A percentile compares a stretch with the other conserved stretches of the same genome.
These are phyloP conservation scores for Syzygium aromaticum DNA, from an alignment of 345 rosid species.

Conservation along the genomic window DNA sequence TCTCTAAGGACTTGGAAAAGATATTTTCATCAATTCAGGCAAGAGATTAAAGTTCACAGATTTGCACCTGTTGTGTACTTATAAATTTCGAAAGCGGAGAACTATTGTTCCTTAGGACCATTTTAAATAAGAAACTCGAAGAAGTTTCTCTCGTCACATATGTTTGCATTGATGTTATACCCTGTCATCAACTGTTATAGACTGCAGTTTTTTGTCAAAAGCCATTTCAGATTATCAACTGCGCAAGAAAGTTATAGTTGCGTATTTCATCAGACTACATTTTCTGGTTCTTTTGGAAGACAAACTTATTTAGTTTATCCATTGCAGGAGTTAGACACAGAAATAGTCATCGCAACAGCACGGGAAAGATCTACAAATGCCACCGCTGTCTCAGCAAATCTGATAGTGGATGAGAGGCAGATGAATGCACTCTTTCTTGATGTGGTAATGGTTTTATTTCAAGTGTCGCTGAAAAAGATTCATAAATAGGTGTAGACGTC, in stretches of 20 bases:
- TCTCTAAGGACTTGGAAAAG: constrained; percentile 82
- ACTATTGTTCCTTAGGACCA: neutral
- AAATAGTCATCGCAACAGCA: constrained; percentile 81
- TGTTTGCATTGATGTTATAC: neutral
- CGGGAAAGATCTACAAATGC: constrained; percentile 50
- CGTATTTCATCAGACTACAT: neutral
- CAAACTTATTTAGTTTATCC: neutral
- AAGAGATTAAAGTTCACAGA: constrained; percentile 7
- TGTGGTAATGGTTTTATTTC: constrained; percentile 45
- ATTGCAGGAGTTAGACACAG: constrained; percentile 81
- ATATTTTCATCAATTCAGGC: constrained; percentile 88
- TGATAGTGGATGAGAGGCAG: constrained; percentile 85
- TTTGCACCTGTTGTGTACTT: neutral
- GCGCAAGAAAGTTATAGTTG: neutral
- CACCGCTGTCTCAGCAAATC: constrained; percentile 84
- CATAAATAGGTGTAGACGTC: neutral
- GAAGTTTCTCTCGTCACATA: neutral
- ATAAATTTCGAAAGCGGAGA: neutral
- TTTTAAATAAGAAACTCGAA: neutral
- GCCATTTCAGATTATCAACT: neutral
- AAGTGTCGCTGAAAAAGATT: neutral
- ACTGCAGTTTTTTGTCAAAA: neutral
- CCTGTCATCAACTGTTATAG: neutral
- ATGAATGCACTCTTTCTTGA: constrained; percentile 97
- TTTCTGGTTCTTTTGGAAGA: neutral